Evolutionary conservation across 2,329 filamentous ascomycete genomes (phyloP).

Genomic region (Neurospora sp.): DNA sequence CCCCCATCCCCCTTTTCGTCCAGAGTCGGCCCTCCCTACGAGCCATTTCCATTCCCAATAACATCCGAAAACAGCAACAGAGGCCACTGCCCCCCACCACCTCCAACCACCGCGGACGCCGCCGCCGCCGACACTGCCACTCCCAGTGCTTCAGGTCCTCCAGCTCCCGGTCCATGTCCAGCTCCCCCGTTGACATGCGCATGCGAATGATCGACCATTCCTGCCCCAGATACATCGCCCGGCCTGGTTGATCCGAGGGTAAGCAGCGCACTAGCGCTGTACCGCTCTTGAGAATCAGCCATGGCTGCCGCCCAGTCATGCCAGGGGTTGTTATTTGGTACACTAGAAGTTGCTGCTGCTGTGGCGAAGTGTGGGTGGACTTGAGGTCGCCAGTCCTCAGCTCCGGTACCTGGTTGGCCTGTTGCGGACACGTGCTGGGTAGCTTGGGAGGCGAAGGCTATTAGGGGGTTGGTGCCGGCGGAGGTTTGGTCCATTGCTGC

Average conservation of each 20-base stretch:
- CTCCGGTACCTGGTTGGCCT: slow-evolving; percentile 6
- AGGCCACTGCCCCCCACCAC: slow-evolving; percentile 15
- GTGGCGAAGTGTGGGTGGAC: slow-evolving; percentile 1
- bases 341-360: slow-evolving; percentile 23
- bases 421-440: slow-evolving; percentile 20
- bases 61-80: slow-evolving; percentile 17
- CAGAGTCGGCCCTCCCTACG: neutral
- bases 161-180: neutral
- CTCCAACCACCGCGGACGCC: slow-evolving; percentile 3
- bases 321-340: slow-evolving; percentile 34
- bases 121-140: slow-evolving; percentile 2
- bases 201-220: slow-evolving; percentile 5
- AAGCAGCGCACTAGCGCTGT: slow-evolving; percentile 38
- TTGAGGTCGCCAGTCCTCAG: slow-evolving; percentile 12
- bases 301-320: slow-evolving; percentile 45
- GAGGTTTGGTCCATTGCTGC: slow-evolving; percentile 15
- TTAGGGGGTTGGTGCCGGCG: slow-evolving; percentile 25
- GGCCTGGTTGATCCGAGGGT: slow-evolving; percentile 29
- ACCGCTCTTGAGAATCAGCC: slow-evolving; percentile 38
- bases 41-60: slow-evolving; percentile 4
- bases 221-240: slow-evolving; percentile 9
- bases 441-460: slow-evolving; percentile 30
- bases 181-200: slow-evolving; percentile 6
- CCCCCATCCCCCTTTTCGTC: neutral
- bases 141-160: slow-evolving; percentile 5